These are phyloP conservation scores for Zymoseptoria pseudotritici DNA, from an alignment of 2,329 filamentous ascomycete species.

Conservation along the genomic window DNA sequence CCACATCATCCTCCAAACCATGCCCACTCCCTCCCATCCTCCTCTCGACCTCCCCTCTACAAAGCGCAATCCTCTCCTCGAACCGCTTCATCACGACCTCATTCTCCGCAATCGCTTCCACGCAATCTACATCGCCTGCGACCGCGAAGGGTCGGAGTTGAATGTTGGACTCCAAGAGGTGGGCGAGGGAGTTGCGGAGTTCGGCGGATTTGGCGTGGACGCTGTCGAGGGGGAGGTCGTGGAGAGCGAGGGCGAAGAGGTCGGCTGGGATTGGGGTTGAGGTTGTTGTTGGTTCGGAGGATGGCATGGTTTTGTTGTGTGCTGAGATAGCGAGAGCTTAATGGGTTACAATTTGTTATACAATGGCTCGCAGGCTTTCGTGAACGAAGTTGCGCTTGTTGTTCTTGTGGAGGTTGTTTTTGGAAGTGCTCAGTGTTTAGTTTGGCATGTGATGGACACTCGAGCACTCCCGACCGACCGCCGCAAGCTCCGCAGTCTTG, in stretches of 20 bases:
- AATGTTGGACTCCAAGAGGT: slow-evolving; percentile 66
- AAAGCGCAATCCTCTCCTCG: slow-evolving; percentile 55
- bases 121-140: slow-evolving; percentile 58
- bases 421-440: not conserved
- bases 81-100: slow-evolving; percentile 60
- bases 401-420: too few species aligned
- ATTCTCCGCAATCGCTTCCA: slow-evolving; percentile 68
- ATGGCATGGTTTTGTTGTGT: too few species aligned
- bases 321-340: too few species aligned
- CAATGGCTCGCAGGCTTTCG: too few species aligned
- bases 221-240: slow-evolving; percentile 56
- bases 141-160: slow-evolving; percentile 64
- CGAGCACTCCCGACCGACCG: not conserved
- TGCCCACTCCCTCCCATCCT: slow-evolving; percentile 48
- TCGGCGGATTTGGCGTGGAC: slow-evolving; percentile 71
- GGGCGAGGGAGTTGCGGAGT: slow-evolving; percentile 64
- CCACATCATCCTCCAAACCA: slow-evolving; percentile 8
- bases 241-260: slow-evolving; percentile 49
- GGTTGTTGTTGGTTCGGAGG: slow-evolving; percentile 7
- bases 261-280: slow-evolving; percentile 21
- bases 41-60: slow-evolving; percentile 59
- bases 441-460: not conserved
- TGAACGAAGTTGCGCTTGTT: too few species aligned
- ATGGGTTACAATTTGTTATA: too few species aligned
- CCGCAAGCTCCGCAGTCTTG: not conserved